These are phyloP conservation scores for Chaetomium globosum DNA, from an alignment of 2,329 filamentous ascomycete species.

Conservation along the genomic window DNA sequence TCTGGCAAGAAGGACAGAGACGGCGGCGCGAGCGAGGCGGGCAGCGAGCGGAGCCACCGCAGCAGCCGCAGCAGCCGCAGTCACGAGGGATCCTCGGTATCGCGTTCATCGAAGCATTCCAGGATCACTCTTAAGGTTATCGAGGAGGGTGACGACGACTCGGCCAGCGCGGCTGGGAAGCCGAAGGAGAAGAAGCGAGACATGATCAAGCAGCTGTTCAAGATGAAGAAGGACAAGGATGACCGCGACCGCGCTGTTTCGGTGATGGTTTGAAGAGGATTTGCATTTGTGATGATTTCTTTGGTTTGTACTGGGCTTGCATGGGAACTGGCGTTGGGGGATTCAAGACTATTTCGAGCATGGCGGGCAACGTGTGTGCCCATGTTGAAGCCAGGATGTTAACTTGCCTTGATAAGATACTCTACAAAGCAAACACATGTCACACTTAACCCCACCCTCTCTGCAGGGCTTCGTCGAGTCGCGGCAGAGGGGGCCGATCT, in stretches of 20 bases:
- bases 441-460: too few species aligned
- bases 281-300: neutral
- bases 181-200: constrained; percentile 52
- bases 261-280: constrained; percentile 30
- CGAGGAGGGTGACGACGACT: constrained; percentile 43
- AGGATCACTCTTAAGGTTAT: constrained; percentile 41
- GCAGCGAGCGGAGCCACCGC: constrained; percentile 46
- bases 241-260: constrained; percentile 40
- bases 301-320: neutral
- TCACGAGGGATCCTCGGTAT: constrained; percentile 26
- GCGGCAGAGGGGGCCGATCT: too few species aligned
- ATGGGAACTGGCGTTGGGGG: neutral
- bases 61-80: constrained; percentile 42
- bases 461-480: too few species aligned
- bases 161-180: constrained; percentile 47
- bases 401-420: neutral
- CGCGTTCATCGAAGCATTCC: constrained; percentile 43
- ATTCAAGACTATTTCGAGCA: neutral
- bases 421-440: too few species aligned
- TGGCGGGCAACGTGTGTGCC: neutral
- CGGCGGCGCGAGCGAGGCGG: constrained; percentile 36
- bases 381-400: neutral
- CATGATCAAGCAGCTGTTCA: constrained; percentile 63
- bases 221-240: constrained; percentile 56
- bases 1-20: constrained; percentile 22